Evolutionary conservation across 495 filamentous ascomycete species (phyloP).

Genomic region (Aspergillus haitiensis): DNA sequence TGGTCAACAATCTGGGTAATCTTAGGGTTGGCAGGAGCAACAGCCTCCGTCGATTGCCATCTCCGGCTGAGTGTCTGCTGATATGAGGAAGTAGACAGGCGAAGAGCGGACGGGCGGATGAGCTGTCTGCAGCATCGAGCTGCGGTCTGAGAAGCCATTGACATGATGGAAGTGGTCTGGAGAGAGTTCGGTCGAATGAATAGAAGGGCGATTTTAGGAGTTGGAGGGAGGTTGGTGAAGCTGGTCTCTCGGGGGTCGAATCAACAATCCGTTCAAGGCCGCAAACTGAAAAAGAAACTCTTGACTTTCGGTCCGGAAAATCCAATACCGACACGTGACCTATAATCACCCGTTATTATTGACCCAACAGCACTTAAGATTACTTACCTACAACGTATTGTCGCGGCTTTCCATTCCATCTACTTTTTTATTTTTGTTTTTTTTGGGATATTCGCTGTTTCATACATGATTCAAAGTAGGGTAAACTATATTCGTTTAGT

Average conservation of each 20-base stretch:
- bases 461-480: no score
- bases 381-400: neutral
- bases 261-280: constrained; percentile 21
- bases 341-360: neutral
- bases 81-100: constrained; percentile 48
- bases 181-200: constrained; percentile 4
- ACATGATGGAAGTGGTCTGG: constrained; percentile 35
- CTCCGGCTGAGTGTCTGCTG: constrained; percentile 45
- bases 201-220: constrained; percentile 1
- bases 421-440: no score
- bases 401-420: neutral
- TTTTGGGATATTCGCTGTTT: no score
- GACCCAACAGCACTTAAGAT: neutral
- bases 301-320: constrained; percentile 38
- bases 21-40: constrained; percentile 71
- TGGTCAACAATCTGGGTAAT: constrained; percentile 92
- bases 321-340: constrained; percentile 40
- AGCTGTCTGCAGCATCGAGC: constrained; percentile 50
- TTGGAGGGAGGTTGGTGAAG: constrained; percentile 22
- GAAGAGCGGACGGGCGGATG: constrained; percentile 48
- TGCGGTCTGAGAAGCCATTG: constrained; percentile 44
- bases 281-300: constrained; percentile 33
- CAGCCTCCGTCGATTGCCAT: constrained; percentile 54
- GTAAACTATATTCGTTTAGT: neutral
- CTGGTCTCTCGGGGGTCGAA: constrained; percentile 13